A percentile compares a stretch with the other conserved stretches of the same genome.
These are phyloP conservation scores for Neoboletus subvelutipes DNA, from an alignment of 768 basidiomycete genomes.

Conservation along the genomic window DNA sequence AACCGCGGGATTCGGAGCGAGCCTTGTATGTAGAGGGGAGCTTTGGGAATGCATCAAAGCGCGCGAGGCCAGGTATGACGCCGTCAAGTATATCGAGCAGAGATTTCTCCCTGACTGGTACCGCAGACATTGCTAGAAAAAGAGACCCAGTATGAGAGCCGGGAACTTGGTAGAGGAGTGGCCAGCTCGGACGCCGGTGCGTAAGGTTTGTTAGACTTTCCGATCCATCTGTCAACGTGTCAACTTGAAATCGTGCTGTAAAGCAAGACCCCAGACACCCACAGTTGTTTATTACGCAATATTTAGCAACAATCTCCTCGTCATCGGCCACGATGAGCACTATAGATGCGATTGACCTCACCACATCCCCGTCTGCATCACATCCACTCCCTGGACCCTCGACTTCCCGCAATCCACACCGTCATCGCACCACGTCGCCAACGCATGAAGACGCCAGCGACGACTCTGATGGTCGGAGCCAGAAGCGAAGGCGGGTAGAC, in stretches of 20 bases:
- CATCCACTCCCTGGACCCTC: background rate
- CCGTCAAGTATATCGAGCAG: constrained; percentile 65
- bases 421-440: constrained; percentile 5
- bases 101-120: constrained; percentile 22
- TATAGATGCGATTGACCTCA: constrained; percentile 5
- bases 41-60: constrained; percentile 88
- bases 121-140: constrained; percentile 11
- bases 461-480: constrained; percentile 8
- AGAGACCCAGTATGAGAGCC: background rate
- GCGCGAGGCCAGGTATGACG: constrained; percentile 54
- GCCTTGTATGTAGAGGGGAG: constrained; percentile 78
- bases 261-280: constrained; percentile 18
- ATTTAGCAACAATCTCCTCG: constrained; percentile 3
- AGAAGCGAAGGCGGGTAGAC: constrained; percentile 19
- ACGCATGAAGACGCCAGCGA: background rate
- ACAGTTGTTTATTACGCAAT: constrained; percentile 20
- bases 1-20: constrained; percentile 75
- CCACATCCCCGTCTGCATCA: background rate
- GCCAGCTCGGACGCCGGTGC: background rate
- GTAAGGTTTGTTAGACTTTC: background rate
- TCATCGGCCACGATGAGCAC: constrained; percentile 24
- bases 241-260: background rate
- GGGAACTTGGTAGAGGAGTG: background rate
- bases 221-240: constrained; percentile 11
- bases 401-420: background rate